Conservation (phyloP, 2,329 filamentous ascomycete genomes). For the Pleurostoma richardsiae region DNA sequence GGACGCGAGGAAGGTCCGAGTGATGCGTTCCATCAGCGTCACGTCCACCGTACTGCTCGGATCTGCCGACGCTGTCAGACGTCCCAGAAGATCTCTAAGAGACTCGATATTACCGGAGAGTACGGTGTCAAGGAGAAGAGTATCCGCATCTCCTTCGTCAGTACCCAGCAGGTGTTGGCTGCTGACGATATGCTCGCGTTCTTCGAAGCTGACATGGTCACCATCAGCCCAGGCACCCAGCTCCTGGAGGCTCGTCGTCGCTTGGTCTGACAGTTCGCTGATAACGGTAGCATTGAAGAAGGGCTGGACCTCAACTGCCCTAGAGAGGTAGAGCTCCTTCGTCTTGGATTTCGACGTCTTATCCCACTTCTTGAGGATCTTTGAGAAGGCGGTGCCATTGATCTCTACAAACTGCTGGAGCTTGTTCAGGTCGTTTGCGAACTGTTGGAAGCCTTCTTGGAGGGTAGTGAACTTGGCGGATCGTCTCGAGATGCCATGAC, state of each 20-base stretch:
- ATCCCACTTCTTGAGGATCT: constrained; percentile 99
- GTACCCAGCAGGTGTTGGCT: constrained; percentile 64
- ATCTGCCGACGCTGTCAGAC: constrained; percentile 51
- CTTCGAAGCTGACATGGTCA: constrained; percentile 75
- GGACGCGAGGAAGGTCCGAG: constrained; percentile 82
- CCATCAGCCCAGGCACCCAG: constrained; percentile 96
- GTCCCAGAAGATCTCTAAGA: constrained; percentile 74
- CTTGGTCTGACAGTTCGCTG: constrained; percentile 92
- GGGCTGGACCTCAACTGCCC: constrained; percentile 94
- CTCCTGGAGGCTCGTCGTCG: constrained; percentile 91
- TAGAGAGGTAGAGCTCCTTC: constrained; percentile 93
- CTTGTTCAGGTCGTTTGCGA: constrained; percentile 94
- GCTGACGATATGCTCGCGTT: constrained; percentile 55
- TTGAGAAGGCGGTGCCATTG: constrained; percentile 95
- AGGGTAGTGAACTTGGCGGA: constrained; percentile 92
- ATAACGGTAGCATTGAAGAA: constrained; percentile 98
- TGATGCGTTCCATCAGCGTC: constrained; percentile 68
- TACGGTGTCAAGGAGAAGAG: constrained; percentile 81
- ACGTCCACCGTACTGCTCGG: constrained; percentile 38
- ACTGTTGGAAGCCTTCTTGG: constrained; percentile 95
- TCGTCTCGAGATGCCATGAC: constrained; percentile 74
- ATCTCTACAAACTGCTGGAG: constrained; percentile 98
- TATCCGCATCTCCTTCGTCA: constrained; percentile 86
- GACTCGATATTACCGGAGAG: constrained; percentile 73
- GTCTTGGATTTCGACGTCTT: constrained; percentile 99